These are phyloP conservation scores for Rhynchosporium graminicola DNA, from an alignment of 2,329 filamentous ascomycete species.

Conservation along the genomic window DNA sequence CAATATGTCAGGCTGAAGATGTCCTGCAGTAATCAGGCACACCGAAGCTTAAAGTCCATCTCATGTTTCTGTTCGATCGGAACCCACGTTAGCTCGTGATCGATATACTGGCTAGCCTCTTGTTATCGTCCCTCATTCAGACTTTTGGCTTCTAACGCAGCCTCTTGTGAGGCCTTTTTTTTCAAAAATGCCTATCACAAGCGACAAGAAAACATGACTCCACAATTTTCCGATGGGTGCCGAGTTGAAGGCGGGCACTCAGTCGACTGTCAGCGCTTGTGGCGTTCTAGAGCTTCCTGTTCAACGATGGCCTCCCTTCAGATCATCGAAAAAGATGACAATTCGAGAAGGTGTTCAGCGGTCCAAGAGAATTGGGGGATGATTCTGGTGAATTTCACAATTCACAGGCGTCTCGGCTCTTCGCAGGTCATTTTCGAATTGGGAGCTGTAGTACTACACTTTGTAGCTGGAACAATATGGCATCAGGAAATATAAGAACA, in stretches of 20 bases:
- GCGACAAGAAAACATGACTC: not conserved
- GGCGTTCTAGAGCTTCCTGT: constrained; percentile 22
- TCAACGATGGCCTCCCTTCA: constrained; percentile 16
- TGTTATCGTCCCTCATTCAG: constrained; percentile 9
- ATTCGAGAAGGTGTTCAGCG: constrained; percentile 29
- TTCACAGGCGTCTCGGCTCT: constrained; percentile 10
- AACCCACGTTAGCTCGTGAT: constrained; percentile 19
- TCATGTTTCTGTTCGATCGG: constrained; percentile 17
- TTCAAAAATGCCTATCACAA: constrained; percentile 10
- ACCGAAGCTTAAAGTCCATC: constrained; percentile 26
- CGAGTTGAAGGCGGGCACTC: constrained; percentile 21
- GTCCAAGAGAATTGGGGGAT: constrained; percentile 2
- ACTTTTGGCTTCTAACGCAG: constrained; percentile 21
- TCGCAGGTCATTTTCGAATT: not conserved
- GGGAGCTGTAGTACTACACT: not conserved
- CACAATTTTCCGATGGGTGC: constrained; percentile 12
- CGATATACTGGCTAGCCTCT: constrained; percentile 18
- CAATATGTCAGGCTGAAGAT: constrained; percentile 13
- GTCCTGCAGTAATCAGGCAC: constrained; percentile 21
- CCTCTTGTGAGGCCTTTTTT: constrained; percentile 1
- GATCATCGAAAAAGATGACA: constrained; percentile 21
- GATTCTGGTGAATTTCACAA: constrained; percentile 18
- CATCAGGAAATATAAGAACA: constrained; percentile 17
- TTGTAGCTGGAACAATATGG: not conserved
- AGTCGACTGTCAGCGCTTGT: constrained; percentile 14